Evolutionary conservation across 345 rosid species (phyloP).

Genomic region (Adansonia digitata): DNA sequence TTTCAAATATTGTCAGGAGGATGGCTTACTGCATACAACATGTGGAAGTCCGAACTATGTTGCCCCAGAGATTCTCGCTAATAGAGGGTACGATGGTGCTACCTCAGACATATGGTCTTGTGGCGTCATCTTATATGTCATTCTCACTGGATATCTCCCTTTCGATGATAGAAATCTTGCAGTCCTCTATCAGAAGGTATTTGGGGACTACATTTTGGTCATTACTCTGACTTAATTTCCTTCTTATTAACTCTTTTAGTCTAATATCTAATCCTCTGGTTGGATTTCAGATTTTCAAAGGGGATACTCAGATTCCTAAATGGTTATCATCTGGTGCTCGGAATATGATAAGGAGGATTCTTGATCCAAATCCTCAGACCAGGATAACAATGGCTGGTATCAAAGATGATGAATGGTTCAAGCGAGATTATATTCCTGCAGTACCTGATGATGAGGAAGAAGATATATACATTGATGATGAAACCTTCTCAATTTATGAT

Average conservation of each 20-base stretch:
- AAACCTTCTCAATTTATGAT: conserved; percentile 49
- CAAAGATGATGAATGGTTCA: conserved; percentile 76
- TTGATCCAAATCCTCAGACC: conserved; percentile 71
- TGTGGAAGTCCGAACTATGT: conserved; percentile 99
- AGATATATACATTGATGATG: conserved; percentile 42
- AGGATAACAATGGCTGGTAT: conserved; percentile 62
- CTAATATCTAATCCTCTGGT: not conserved
- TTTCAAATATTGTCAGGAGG: conserved; percentile 49
- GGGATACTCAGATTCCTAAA: conserved; percentile 71
- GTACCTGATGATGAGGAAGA: conserved; percentile 68
- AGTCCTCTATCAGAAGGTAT: conserved; percentile 93
- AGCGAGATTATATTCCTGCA: conserved; percentile 56
- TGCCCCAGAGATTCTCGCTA: conserved; percentile 89
- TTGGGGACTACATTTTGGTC: not conserved
- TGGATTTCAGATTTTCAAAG: conserved; percentile 71
- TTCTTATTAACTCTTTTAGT: not conserved
- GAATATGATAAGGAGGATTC: conserved; percentile 66
- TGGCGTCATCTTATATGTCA: conserved; percentile 83
- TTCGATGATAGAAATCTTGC: conserved; percentile 94
- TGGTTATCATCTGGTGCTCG: conserved; percentile 80
- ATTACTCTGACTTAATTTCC: not conserved
- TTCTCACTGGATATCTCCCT: conserved; percentile 84
- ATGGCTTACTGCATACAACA: conserved; percentile 87
- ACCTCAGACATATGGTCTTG: conserved; percentile 93
- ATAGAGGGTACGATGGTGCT: conserved; percentile 86